Evolutionary conservation across 2,329 filamentous ascomycete genomes (phyloP).

Genomic region (Alternaria incomplexa): DNA sequence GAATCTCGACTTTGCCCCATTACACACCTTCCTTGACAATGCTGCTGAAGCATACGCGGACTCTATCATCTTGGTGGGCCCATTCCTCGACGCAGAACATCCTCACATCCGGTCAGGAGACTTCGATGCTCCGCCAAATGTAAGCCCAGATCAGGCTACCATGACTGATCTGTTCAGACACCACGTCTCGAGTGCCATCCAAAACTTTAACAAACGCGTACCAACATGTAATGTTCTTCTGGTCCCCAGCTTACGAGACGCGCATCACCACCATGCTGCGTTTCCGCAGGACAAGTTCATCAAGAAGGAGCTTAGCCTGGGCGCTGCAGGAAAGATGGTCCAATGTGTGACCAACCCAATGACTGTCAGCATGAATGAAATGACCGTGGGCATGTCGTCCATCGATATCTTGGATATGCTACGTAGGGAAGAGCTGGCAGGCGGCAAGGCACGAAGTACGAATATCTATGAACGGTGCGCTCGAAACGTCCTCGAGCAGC

Average conservation of each 20-base stretch:
- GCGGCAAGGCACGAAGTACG: conserved; percentile 61
- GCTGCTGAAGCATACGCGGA: conserved; percentile 79
- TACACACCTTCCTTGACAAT: conserved; percentile 79
- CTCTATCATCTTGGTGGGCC: conserved; percentile 78
- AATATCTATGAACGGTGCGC: conserved; percentile 75
- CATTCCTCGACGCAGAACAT: conserved; percentile 91
- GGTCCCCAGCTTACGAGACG: conserved; percentile 81
- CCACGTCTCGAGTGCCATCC: conserved; percentile 76
- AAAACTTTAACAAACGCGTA: conserved; percentile 71
- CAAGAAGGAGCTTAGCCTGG: conserved; percentile 75
- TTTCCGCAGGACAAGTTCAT: conserved; percentile 81
- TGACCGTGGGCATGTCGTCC: conserved; percentile 78
- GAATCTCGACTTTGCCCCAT: conserved; percentile 86
- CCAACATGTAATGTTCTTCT: conserved; percentile 83
- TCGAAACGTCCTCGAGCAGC: conserved; percentile 82
- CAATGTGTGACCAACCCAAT: conserved; percentile 89
- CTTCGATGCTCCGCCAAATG: conserved; percentile 51
- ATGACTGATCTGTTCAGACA: conserved; percentile 83
- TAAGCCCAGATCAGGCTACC: conserved; percentile 73
- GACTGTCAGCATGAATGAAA: conserved; percentile 86
- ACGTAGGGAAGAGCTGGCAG: conserved; percentile 72
- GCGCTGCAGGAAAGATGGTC: conserved; percentile 65
- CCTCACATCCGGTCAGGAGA: conserved; percentile 73
- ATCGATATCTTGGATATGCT: conserved; percentile 87
- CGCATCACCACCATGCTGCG: conserved; percentile 80